phyloP scores from a whole-genome alignment of 192 early-diverging fungal species.

The Pilaira anomala region DNA sequence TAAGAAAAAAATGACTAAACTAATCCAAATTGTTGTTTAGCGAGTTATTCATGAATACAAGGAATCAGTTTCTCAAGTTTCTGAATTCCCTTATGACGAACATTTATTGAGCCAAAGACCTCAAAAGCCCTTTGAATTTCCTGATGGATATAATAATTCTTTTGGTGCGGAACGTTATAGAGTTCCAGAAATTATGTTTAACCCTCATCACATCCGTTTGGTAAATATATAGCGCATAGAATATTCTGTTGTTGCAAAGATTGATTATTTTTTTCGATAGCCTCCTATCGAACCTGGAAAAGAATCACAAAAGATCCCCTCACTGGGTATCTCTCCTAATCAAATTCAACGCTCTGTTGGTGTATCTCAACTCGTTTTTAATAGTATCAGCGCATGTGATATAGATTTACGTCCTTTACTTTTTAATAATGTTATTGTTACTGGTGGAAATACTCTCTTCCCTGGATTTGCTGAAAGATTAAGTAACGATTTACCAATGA shows the following conservation, averaged over 20 bases:
- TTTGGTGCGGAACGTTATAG: constrained; percentile 79
- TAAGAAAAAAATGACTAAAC: not conserved
- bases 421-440: constrained; percentile 77
- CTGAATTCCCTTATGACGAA: constrained; percentile 66
- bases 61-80: constrained; percentile 87
- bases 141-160: constrained; percentile 88
- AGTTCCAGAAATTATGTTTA: constrained; percentile 87
- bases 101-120: constrained; percentile 64
- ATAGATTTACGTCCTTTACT: constrained; percentile 84
- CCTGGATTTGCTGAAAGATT: constrained; percentile 86
- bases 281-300: constrained; percentile 4
- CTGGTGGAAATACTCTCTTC: constrained; percentile 87
- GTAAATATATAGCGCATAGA: constrained; percentile 13
- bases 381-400: constrained; percentile 76
- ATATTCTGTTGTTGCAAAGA: not conserved
- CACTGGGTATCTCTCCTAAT: constrained; percentile 17
- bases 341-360: constrained; percentile 43
- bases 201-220: constrained; percentile 62
- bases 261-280: not conserved
- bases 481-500: constrained; percentile 60
- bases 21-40: constrained; percentile 33
- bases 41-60: constrained; percentile 90
- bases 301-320: constrained; percentile 15
- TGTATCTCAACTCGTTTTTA: constrained; percentile 68
- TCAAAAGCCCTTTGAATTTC: constrained; percentile 88